Conservation (phyloP, 176 grass and related monocot genomes). For the Lolium rigidum region DNA sequence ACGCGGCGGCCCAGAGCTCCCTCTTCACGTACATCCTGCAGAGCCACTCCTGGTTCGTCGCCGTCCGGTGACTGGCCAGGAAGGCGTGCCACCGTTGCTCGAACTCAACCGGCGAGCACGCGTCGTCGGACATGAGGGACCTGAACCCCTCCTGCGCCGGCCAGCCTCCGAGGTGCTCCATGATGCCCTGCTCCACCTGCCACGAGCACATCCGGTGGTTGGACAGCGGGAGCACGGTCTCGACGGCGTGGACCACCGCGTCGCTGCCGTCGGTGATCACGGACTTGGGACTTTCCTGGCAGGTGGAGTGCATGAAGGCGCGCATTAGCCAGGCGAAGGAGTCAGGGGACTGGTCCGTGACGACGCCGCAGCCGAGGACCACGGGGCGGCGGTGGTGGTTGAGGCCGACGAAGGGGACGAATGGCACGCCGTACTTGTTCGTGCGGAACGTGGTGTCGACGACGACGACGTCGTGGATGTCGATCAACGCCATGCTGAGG, state of each 20-base stretch:
- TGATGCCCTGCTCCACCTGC: slow-evolving; percentile 28
- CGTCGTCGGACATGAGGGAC: slow-evolving; percentile 1
- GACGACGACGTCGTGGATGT: slow-evolving; percentile 3
- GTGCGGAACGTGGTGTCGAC: slow-evolving; percentile 33
- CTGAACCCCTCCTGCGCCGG: not conserved
- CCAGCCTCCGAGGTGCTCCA: not conserved
- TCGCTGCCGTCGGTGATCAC: slow-evolving; percentile 42
- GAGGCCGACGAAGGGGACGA: slow-evolving; percentile 36
- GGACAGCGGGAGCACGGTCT: slow-evolving; percentile 18
- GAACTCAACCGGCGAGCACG: slow-evolving; percentile 20
- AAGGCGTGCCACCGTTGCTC: not conserved
- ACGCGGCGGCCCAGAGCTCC: slow-evolving; percentile 29
- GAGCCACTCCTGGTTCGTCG: not conserved
- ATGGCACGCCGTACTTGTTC: slow-evolving; percentile 20
- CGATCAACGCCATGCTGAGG: not conserved
- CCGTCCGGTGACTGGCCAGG: not conserved
- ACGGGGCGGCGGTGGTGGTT: slow-evolving; percentile 7
- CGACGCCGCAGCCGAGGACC: slow-evolving; percentile 24
- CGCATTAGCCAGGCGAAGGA: not conserved
- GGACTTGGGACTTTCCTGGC: not conserved
- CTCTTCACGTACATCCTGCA: slow-evolving; percentile 27
- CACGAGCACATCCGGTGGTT: slow-evolving; percentile 41
- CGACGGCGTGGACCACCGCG: slow-evolving; percentile 22
- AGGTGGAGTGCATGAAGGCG: not conserved
- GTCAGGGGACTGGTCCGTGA: not conserved